phyloP scores from a whole-genome alignment of 108 stramenopile species.

The Skeletonema marinoi region DNA sequence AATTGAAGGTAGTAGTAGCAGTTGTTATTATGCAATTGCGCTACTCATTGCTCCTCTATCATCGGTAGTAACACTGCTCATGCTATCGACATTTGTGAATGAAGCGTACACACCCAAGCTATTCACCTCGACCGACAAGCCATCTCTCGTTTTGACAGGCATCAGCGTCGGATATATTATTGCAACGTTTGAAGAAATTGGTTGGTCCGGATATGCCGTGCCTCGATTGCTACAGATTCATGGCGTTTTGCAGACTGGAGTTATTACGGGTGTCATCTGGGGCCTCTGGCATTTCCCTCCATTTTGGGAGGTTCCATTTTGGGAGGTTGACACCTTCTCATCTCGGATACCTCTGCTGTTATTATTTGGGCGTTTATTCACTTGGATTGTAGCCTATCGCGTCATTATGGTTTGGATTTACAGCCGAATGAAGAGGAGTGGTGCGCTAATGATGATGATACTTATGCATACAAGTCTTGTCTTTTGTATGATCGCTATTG shows the following conservation, averaged over 20 bases:
- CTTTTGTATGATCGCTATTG: neutral
- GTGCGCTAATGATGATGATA: neutral
- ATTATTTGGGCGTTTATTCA: neutral
- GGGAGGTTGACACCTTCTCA: neutral
- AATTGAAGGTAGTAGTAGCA: neutral
- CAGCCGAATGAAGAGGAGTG: neutral
- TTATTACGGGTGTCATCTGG: neutral
- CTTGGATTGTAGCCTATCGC: neutral
- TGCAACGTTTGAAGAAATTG: neutral
- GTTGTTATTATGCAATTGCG: neutral
- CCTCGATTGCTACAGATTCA: neutral
- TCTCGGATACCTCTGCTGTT: neutral
- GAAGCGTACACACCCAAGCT: neutral
- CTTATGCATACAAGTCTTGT: slow-evolving; percentile 2
- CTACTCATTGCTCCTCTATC: neutral
- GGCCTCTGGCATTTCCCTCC: neutral
- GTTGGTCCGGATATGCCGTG: neutral
- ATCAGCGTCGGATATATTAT: neutral
- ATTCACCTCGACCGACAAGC: neutral
- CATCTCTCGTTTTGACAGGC: neutral
- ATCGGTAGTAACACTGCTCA: neutral
- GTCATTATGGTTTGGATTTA: neutral
- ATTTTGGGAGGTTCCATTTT: neutral
- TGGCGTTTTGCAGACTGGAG: neutral
- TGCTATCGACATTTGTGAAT: neutral